A percentile compares a stretch with the other conserved stretches of the same genome.
Evolutionary conservation across 2,329 filamentous ascomycete genomes (phyloP).

Genomic region (Fusarium musae): DNA sequence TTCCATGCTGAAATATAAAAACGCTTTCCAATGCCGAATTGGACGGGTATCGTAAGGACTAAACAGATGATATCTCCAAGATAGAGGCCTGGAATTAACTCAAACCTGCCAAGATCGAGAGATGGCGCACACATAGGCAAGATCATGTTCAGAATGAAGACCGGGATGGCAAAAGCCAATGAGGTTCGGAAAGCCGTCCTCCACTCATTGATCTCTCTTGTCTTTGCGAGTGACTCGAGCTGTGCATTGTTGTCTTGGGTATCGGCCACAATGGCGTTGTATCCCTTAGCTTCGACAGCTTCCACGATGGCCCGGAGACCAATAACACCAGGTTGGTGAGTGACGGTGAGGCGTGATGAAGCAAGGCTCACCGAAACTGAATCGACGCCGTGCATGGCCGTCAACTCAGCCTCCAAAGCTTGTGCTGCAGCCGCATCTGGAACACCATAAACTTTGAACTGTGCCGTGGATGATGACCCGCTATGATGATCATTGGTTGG

Average conservation of each 20-base stretch:
- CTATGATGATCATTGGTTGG: conserved; percentile 66
- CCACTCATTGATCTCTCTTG: conserved; percentile 96
- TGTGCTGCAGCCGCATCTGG: conserved; percentile 77
- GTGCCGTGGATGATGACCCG: conserved; percentile 69
- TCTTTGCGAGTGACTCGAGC: conserved; percentile 94
- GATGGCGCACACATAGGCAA: conserved; percentile 84
- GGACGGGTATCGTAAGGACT: conserved; percentile 86
- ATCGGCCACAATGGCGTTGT: conserved; percentile 90
- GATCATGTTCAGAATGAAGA: conserved; percentile 93
- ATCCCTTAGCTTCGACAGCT: conserved; percentile 81
- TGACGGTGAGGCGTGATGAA: conserved; percentile 79
- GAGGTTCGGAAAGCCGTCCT: conserved; percentile 82
- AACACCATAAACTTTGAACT: conserved; percentile 87
- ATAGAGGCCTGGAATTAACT: conserved; percentile 79
- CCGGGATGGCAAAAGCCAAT: conserved; percentile 83
- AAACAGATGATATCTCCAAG: conserved; percentile 90
- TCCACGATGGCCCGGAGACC: conserved; percentile 88
- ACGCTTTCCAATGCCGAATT: conserved; percentile 94
- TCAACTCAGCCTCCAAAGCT: conserved; percentile 75
- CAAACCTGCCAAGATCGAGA: conserved; percentile 79
- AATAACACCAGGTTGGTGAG: conserved; percentile 75
- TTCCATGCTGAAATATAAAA: conserved; percentile 97
- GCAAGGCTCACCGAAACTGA: conserved; percentile 78
- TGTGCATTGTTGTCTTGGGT: conserved; percentile 97
- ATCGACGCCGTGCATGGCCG: conserved; percentile 74